A percentile compares a stretch with the other conserved stretches of the same genome.
Conservation (phyloP, 108 stramenopile genomes). For the Conticribra weissflogii region DNA sequence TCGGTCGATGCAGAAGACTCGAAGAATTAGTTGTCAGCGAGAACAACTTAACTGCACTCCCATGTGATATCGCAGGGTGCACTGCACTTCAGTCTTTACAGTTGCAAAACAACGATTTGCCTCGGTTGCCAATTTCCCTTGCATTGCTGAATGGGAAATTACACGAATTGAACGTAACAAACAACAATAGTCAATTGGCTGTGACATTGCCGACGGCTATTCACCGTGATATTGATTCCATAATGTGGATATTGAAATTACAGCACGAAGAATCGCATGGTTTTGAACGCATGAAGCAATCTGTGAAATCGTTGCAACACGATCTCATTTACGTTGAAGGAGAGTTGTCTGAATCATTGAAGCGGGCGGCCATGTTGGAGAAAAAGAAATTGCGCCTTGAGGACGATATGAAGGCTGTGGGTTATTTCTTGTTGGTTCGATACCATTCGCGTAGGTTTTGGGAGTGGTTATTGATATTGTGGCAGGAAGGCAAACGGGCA, state of each 20-base stretch:
- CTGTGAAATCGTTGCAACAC: conserved; percentile 30
- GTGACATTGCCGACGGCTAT: conserved; percentile 20
- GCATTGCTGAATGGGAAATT: conserved; percentile 19
- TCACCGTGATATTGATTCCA: conserved; percentile 33
- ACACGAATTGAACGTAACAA: conserved; percentile 29
- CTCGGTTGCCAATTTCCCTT: conserved; percentile 37
- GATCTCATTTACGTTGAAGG: conserved; percentile 8
- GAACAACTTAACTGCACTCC: conserved; percentile 35
- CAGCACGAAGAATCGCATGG: conserved; percentile 29
- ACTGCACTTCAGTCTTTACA: conserved; percentile 16
- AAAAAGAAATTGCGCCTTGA: conserved; percentile 13
- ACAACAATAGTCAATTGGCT: conserved; percentile 22
- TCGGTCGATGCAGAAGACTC: conserved; percentile 28
- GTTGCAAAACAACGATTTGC: conserved; percentile 41
- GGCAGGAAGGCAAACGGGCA: conserved; percentile 24
- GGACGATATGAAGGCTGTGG: conserved; percentile 22
- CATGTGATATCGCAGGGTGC: conserved; percentile 30
- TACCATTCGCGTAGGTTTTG: conserved; percentile 13
- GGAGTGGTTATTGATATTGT: conserved; percentile 13
- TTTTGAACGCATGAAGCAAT: conserved; percentile 25
- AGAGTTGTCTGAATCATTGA: conserved; percentile 5
- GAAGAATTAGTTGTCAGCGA: conserved; percentile 25
- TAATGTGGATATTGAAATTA: conserved; percentile 42
- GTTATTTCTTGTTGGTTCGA: conserved; percentile 29
- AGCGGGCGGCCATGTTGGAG: conserved; percentile 13